Conservation (phyloP, 805 yeast species). For the Myxozyma monticola region DNA sequence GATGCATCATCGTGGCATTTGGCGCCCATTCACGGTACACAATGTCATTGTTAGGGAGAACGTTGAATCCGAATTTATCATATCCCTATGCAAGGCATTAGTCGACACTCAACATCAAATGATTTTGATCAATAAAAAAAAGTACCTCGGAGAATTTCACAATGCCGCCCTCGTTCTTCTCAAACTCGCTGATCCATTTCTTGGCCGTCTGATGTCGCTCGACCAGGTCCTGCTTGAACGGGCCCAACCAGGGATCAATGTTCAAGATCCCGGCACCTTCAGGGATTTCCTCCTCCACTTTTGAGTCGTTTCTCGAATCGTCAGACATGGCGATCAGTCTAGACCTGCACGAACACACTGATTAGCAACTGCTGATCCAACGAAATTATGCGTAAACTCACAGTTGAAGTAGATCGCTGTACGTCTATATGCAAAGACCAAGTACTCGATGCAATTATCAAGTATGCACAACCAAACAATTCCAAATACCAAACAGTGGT, state of each 20-base stretch:
- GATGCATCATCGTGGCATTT: conserved; percentile 67
- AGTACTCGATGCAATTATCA: no score
- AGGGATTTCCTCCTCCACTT: background rate
- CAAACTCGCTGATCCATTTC: conserved; percentile 59
- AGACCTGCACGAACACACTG: no score
- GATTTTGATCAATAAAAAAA: background rate
- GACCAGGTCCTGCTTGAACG: conserved; percentile 65
- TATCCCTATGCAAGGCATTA: conserved; percentile 51
- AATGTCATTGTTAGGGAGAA: conserved; percentile 53
- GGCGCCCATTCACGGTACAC: conserved; percentile 86
- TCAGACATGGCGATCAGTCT: background rate
- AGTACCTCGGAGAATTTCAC: conserved; percentile 56
- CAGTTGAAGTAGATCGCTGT: no score
- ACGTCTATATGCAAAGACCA: no score
- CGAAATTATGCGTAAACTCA: no score
- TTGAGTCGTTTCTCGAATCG: no score
- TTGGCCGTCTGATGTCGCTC: conserved; percentile 67
- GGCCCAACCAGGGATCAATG: conserved; percentile 84
- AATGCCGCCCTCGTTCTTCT: conserved; percentile 63
- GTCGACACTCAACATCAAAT: background rate
- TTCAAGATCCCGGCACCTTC: conserved; percentile 48
- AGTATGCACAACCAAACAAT: no score
- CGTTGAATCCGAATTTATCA: conserved; percentile 73
- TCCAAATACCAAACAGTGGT: no score
- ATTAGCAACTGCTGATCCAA: no score